Evolutionary conservation across 2,329 filamentous ascomycete species (phyloP).

Genomic region (Tricladium varicosporioides): DNA sequence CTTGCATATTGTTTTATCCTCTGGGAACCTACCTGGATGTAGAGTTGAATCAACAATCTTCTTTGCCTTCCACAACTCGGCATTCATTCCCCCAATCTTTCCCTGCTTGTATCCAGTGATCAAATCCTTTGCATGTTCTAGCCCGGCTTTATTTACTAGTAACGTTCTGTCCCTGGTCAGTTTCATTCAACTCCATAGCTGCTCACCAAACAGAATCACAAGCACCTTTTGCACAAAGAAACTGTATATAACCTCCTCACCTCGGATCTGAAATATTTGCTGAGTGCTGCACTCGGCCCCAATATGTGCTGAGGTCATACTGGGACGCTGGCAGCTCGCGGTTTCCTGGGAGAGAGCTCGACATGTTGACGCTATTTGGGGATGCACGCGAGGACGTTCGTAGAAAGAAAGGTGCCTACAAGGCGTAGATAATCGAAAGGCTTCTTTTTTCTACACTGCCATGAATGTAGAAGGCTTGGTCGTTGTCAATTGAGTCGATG

Average conservation of each 20-base stretch:
- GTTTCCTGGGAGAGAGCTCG: slow-evolving; percentile 61
- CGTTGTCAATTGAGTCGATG: neutral
- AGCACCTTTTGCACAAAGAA: slow-evolving; percentile 25
- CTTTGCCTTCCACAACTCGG: slow-evolving; percentile 91
- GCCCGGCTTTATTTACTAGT: slow-evolving; percentile 71
- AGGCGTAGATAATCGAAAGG: neutral
- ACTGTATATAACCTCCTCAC: slow-evolving; percentile 54
- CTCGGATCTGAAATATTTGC: slow-evolving; percentile 91
- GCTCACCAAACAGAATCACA: slow-evolving; percentile 12
- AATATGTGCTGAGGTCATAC: slow-evolving; percentile 91
- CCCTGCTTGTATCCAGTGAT: slow-evolving; percentile 86
- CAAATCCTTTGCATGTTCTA: slow-evolving; percentile 82
- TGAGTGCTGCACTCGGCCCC: slow-evolving; percentile 88
- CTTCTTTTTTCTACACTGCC: neutral
- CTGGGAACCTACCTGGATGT: slow-evolving; percentile 71
- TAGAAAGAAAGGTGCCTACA: neutral
- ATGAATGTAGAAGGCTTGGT: neutral
- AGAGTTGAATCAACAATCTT: slow-evolving; percentile 96
- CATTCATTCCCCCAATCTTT: slow-evolving; percentile 75
- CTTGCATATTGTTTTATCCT: neutral
- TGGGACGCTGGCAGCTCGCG: slow-evolving; percentile 88
- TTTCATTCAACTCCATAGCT: neutral
- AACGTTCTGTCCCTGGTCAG: slow-evolving; percentile 64
- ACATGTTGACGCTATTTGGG: slow-evolving; percentile 45
- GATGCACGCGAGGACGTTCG: neutral